Percentiles rank a stretch among this genome's conserved stretches.
These are phyloP conservation scores for Colletotrichum eleusines DNA, from an alignment of 2,329 filamentous ascomycete genomes.

Conservation along the genomic window DNA sequence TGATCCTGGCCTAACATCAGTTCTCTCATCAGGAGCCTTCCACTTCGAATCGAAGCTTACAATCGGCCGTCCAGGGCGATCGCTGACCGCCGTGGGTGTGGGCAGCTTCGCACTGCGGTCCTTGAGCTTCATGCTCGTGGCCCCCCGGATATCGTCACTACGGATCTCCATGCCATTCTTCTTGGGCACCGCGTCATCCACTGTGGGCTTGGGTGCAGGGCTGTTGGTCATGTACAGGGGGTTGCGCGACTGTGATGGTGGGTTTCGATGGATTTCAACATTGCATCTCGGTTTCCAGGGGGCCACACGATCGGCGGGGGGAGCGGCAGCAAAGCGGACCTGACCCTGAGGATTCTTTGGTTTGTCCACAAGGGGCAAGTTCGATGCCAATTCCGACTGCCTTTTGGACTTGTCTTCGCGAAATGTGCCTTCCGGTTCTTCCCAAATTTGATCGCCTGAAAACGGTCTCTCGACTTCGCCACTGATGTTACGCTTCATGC, in stretches of 20 bases:
- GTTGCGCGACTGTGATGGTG: conserved; percentile 85
- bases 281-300: conserved; percentile 46
- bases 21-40: conserved; percentile 77
- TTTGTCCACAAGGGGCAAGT: conserved; percentile 52
- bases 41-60: conserved; percentile 95
- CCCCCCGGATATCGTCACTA: conserved; percentile 87
- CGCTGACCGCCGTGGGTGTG: conserved; percentile 90
- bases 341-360: conserved; percentile 74
- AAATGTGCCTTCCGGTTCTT: conserved; percentile 75
- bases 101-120: conserved; percentile 90
- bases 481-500: conserved; percentile 77
- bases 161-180: conserved; percentile 88
- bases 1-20: conserved; percentile 70
- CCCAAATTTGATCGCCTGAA: conserved; percentile 86
- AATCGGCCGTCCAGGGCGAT: conserved; percentile 90
- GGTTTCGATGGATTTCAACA: conserved; percentile 86
- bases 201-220: conserved; percentile 50
- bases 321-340: conserved; percentile 62
- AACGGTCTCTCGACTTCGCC: conserved; percentile 76
- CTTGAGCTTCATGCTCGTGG: conserved; percentile 88
- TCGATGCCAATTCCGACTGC: background rate
- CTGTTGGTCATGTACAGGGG: conserved; percentile 81
- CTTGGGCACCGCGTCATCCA: conserved; percentile 63
- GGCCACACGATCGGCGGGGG: conserved; percentile 55
- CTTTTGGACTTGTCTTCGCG: conserved; percentile 46